A percentile compares a stretch with the other conserved stretches of the same genome.
phyloP scores from a whole-genome alignment of 1,284 basidiomycete genomes.

The Singerocomus inundabilis region DNA sequence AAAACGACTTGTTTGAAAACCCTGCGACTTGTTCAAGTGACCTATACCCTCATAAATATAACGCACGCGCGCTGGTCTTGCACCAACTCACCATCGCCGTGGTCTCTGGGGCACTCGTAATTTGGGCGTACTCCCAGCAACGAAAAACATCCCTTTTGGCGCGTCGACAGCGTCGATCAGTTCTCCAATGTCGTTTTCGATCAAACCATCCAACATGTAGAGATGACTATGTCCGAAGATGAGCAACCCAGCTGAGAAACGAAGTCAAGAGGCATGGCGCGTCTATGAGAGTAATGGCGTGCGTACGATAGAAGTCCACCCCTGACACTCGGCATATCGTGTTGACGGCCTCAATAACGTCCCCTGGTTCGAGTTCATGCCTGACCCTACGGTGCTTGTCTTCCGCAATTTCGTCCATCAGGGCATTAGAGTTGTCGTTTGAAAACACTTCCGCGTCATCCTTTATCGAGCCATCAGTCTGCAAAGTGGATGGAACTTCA shows the following conservation, averaged over 20 bases:
- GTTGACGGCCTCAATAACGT: conserved; percentile 87
- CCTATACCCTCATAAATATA: conserved; percentile 44
- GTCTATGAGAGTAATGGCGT: background rate
- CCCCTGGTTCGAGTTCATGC: conserved; percentile 86
- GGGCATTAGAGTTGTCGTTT: conserved; percentile 35
- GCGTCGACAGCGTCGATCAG: conserved; percentile 88
- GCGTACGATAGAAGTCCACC: conserved; percentile 83
- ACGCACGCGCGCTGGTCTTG: conserved; percentile 42
- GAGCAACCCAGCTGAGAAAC: conserved; percentile 73
- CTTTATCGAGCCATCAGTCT: conserved; percentile 16
- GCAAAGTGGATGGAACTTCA: conserved; percentile 18
- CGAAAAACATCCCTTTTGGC: conserved; percentile 77
- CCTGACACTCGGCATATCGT: conserved; percentile 86
- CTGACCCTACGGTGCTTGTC: conserved; percentile 77
- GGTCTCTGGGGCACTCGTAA: conserved; percentile 74
- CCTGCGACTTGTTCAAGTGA: conserved; percentile 75
- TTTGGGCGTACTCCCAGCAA: conserved; percentile 82
- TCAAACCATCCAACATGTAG: conserved; percentile 92
- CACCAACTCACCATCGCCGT: conserved; percentile 65
- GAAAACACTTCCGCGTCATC: conserved; percentile 16
- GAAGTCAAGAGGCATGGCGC: background rate
- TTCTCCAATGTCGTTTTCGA: conserved; percentile 84
- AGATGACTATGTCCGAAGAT: conserved; percentile 84
- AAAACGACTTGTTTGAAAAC: conserved; percentile 78
- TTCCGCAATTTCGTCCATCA: conserved; percentile 71